Base-by-base conservation (phyloP, 2,329 filamentous ascomycete species). In the Delphinella strobiligena region DNA sequence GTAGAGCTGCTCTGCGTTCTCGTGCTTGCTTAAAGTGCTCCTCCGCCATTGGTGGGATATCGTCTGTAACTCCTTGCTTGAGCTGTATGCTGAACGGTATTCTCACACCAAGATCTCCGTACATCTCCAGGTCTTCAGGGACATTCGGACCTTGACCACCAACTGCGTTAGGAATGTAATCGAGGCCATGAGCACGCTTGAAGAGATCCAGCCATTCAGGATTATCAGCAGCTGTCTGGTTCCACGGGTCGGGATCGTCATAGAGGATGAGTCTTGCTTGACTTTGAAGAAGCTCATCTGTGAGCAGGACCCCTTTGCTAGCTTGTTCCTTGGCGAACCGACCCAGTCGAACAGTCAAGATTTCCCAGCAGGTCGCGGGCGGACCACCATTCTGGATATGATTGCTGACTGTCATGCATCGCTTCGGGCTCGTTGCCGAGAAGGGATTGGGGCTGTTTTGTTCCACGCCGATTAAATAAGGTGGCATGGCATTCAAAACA, bases 401-500 rank as follows among this genome's bases (percentile, higher is more conserved):
- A 37, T 34, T 7, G 12, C 37, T 34, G n/a, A 36, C 12, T 1
- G 33, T 36, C 33, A 36, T 41, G 16, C 38, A 41, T 14, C 14
- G 35, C 15, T 15, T 29, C 2, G 39, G 34, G 1, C 61, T 59
- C 30, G 58, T 60, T 0, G 67, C 67, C n/a, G 61, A 64, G 50
- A 69, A 70, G 0, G 67, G 67, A 36, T 63, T 59, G 0, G 63
- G 63, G 17, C 59, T 61, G 40, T 59, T 60, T 36, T 58, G 58
- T 46, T 71, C 67, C 27, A 65, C 61, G 18, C 63, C 65, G 32
- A 71, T 70, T 7, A 70, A 56, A 43, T 69, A 70, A 4, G 67
- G 67, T 11, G 67, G 67, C 66, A 71, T 70, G 3, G 66, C 66
- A 40, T 67, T 68, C 2, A 63, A 66, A 38, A 71, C 67, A 32